Conservation (phyloP, 2,329 filamentous ascomycete species). For the Dryadomyces quercus-mongolicae region DNA sequence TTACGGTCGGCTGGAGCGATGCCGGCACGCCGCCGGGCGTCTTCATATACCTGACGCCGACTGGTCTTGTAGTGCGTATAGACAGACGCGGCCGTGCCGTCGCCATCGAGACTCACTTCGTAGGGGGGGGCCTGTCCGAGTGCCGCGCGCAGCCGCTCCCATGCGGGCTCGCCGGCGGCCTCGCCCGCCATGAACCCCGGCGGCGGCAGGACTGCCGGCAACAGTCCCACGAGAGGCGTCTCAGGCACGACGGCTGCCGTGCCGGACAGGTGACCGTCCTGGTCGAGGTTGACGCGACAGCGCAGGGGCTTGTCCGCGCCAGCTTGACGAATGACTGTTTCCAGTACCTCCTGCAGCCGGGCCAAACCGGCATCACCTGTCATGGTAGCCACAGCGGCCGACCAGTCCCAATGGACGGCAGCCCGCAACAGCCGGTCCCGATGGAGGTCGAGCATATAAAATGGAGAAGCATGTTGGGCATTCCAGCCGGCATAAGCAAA, state of each 20-base stretch:
- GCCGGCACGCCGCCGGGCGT: slow-evolving; percentile 48
- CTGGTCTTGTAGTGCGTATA: slow-evolving; percentile 85
- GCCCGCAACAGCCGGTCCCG: slow-evolving; percentile 63
- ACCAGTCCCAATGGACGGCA: slow-evolving; percentile 44
- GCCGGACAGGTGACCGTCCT: slow-evolving; percentile 33
- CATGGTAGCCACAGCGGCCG: slow-evolving; percentile 29
- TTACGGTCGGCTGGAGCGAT: slow-evolving; percentile 38
- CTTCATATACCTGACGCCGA: slow-evolving; percentile 56
- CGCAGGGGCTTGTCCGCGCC: slow-evolving; percentile 26
- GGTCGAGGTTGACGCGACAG: slow-evolving; percentile 42
- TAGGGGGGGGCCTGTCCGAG: slow-evolving; percentile 19
- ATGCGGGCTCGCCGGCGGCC: no score
- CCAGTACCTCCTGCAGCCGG: slow-evolving; percentile 23
- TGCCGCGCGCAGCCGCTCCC: slow-evolving; percentile 11
- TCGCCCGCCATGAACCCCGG: slow-evolving; percentile 19
- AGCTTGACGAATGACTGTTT: slow-evolving; percentile 8
- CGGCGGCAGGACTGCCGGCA: slow-evolving; percentile 41
- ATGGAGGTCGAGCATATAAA: slow-evolving; percentile 73
- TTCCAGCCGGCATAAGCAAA: slow-evolving; percentile 38
- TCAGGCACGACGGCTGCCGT: slow-evolving; percentile 24
- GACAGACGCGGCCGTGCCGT: slow-evolving; percentile 34
- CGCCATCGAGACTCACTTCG: slow-evolving; percentile 31
- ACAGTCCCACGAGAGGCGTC: slow-evolving; percentile 38
- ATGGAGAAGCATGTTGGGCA: slow-evolving; percentile 40
- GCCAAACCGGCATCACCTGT: slow-evolving; percentile 32